Base-by-base conservation (phyloP, 23 red algal species). In the Gracilaria vermiculophylla region DNA sequence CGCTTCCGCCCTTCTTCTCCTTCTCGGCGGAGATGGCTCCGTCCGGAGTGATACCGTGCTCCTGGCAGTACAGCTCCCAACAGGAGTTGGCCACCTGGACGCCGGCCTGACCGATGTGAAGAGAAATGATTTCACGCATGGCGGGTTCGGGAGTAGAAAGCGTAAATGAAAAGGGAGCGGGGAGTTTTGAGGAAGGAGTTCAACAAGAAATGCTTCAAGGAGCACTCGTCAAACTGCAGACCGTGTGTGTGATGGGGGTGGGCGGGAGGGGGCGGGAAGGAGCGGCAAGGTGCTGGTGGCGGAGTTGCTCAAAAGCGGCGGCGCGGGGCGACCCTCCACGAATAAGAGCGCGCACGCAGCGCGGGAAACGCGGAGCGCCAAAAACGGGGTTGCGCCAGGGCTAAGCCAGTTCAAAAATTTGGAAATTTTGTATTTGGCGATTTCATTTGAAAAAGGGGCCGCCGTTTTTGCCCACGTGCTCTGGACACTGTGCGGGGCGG, bases 91-190 rank as follows among this genome's bases (percentile, higher is more conserved):
- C 97, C 27, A 95, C 93, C 77, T 99, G 97, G 0, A 99, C 97
- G 52, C 97, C 97, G 25, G 92, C 92, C 76, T 99, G 97, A 7
- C 97, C 97, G 62, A 99, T 95, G 78, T 99, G 97, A 42, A 99
- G 83, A 56, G 97, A 99, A 66, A 99, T 95, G 62, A 99, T 90
- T 78, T 99, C 92, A 76, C 97, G 87, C 97, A 99, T 99, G 39
- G 43, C 91, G 81, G 42, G 8, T 69, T 53, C 15, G 34, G 21
- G 56, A 49, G 32, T 49, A 42, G 1, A 41, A 51, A 7, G 40
- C 40, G 12, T 42, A 50, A 23, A 41, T 6, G 20, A 51, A 58
- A 39, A 40, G 3, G 54, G 8, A 0, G 35, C 8, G 9, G 2
- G 21, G 50, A 9, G 8, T 47, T 28, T 62, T 62, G 44, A 28